Evolutionary conservation across 495 filamentous ascomycete genomes (phyloP).

Genomic region (Tuber umbilicatum): DNA sequence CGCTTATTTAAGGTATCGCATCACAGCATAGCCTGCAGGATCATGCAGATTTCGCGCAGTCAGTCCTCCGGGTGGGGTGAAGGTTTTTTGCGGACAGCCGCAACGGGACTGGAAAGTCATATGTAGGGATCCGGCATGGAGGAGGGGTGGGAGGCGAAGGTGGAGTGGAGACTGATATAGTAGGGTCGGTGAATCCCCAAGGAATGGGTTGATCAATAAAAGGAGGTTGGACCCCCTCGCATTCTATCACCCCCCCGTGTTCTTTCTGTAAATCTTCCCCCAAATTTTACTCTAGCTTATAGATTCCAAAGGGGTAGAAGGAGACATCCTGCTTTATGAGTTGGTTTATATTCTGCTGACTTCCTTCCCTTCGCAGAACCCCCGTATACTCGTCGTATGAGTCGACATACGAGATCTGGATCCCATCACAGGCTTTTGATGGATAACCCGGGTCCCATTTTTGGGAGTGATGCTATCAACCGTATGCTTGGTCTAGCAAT

Average conservation of each 20-base stretch:
- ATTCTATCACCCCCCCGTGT: not conserved
- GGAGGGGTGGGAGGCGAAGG: not conserved
- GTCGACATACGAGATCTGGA: not conserved
- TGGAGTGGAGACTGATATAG: slow-evolving; percentile 22
- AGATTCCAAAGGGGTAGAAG: not conserved
- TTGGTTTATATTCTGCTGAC: not conserved
- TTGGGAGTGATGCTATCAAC: not conserved
- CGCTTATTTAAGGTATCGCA: slow-evolving; percentile 40
- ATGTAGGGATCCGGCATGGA: slow-evolving; percentile 14
- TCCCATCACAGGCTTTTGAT: not conserved
- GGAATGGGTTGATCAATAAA: slow-evolving; percentile 31
- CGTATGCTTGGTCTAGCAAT: not conserved
- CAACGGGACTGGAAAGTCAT: not conserved
- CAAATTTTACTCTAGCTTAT: not conserved
- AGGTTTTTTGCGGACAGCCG: slow-evolving; percentile 20
- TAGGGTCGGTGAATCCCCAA: slow-evolving; percentile 17
- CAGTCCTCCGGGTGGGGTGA: slow-evolving; percentile 17
- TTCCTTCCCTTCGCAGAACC: not conserved
- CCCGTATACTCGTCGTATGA: not conserved
- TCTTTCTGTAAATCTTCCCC: not conserved
- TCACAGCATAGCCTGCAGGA: slow-evolving; percentile 33
- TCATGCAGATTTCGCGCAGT: slow-evolving; percentile 26
- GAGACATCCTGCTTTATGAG: not conserved
- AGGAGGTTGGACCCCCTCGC: slow-evolving; percentile 30
- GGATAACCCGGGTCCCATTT: not conserved